Evolutionary conservation across 257 asterid species (phyloP).

Genomic region (Lithospermum erythrorhizon): DNA sequence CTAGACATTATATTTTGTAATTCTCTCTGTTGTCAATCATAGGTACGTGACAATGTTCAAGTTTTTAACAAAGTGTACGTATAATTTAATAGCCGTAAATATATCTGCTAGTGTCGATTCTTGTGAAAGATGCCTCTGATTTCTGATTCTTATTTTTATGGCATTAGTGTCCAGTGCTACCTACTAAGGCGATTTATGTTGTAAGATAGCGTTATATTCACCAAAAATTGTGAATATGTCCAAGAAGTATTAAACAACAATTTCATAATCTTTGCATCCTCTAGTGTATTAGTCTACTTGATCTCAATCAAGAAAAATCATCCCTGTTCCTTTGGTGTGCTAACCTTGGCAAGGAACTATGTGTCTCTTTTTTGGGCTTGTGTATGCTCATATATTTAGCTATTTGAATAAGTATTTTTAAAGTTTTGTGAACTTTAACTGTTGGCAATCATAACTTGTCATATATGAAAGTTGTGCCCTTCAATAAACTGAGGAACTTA

Average conservation of each 20-base stretch:
- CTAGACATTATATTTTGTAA: neutral
- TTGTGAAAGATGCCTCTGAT: neutral
- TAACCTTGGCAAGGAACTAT: neutral
- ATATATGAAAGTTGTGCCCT: neutral
- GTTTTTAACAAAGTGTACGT: neutral
- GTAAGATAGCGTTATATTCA: neutral
- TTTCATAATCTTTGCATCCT: too few relatives aligned
- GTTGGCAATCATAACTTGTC: neutral
- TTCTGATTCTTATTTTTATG: neutral
- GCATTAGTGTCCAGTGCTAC: neutral
- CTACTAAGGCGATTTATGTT: neutral
- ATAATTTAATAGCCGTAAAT: neutral
- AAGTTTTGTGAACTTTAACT: neutral
- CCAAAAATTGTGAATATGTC: neutral
- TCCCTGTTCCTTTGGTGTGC: neutral
- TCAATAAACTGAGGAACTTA: neutral
- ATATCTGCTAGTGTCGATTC: neutral
- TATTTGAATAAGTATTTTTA: neutral
- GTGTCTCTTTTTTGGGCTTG: neutral
- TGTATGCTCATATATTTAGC: neutral
- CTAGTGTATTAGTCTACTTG: neutral
- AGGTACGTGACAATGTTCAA: neutral
- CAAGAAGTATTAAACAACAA: neutral
- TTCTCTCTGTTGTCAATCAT: neutral
- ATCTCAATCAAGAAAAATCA: neutral